Evolutionary conservation across 441 rosid genomes (phyloP).

Genomic region (Croton laevigatus): DNA sequence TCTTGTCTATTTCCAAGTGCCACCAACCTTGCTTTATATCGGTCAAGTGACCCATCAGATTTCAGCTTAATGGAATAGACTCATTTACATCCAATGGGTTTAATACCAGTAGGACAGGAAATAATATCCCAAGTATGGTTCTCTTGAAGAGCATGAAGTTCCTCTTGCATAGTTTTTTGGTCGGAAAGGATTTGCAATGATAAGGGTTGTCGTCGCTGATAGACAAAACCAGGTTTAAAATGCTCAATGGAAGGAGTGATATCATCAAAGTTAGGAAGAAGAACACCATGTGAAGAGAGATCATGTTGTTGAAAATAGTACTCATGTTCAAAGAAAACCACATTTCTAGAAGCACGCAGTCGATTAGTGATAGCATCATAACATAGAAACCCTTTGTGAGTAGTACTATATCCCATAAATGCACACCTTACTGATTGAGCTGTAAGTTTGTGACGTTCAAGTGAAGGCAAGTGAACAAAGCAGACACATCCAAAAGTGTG

Average conservation of each 20-base stretch:
- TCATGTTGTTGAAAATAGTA: not conserved
- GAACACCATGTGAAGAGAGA: too few species aligned
- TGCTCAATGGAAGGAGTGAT: rapidly evolving
- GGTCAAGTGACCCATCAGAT: too few species aligned
- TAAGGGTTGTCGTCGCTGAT: not conserved
- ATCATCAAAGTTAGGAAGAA: not conserved
- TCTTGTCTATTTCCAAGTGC: too few species aligned
- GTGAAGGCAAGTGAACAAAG: not conserved
- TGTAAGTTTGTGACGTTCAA: not conserved
- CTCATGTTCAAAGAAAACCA: not conserved
- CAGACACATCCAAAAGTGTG: not conserved
- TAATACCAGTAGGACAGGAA: too few species aligned
- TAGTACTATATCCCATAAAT: not conserved
- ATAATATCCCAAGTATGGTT: too few species aligned
- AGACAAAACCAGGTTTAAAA: not conserved
- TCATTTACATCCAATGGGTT: too few species aligned
- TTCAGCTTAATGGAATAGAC: too few species aligned
- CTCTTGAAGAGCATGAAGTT: too few species aligned
- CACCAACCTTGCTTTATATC: too few species aligned
- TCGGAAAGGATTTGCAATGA: not conserved
- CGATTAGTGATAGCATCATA: too few species aligned
- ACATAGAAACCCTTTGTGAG: not conserved
- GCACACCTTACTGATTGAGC: too few species aligned
- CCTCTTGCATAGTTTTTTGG: too few species aligned
- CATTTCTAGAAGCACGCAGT: not conserved